Base-by-base conservation (phyloP, 495 filamentous ascomycete species). In the Podospora didyma region DNA sequence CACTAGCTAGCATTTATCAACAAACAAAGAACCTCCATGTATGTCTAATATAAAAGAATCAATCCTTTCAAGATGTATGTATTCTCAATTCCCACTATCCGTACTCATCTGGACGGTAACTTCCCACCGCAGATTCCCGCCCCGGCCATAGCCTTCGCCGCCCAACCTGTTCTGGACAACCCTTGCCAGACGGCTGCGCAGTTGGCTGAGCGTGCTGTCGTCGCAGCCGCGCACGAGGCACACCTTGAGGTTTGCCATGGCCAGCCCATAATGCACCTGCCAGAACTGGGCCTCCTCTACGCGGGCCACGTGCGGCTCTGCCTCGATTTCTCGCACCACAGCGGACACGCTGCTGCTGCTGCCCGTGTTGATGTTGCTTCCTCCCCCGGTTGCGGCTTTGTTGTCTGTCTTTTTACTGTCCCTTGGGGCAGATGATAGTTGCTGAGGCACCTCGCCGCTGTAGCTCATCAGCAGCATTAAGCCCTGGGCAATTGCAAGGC, bases 211-310 rank as follows among this genome's bases (percentile, higher is more conserved):
- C n/a, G 81, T 79, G 5, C 86, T 82, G 48, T 89, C 88, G 19
- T 85, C 83, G 26, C 71, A 67, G 14, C 81, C 44, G 21, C 44
- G 51, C 11, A 42, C 72, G 1, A 92, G 81, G 28, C 86, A 78
- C 16, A 98, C 64, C 73, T 93, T 96, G 58, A 98, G 64, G 61
- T 93, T 96, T 12, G 94, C 94, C 88, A 96, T 96, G 65, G 89
- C 94, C 39, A 97, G 76, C 2, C 94, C 92, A 68, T 97, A 96
- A 71, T 98, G 94, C 19, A 97, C 95, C 75, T 98, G 94, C 94
- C 94, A 98, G 73, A 98, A 96, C 64, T 88, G 81, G 1, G 91
- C 92, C 66, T 96, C 93, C 51, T 95, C 89, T 50, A 98, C 83
- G 1, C 78, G 79, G 31, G 80, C 82, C 7, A 98, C 84, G 28